Evolutionary conservation across 192 early-diverging fungal genomes (phyloP), one percentile per base, ranked within the genome.

Genomic region (Gonapodya sp.): DNA sequence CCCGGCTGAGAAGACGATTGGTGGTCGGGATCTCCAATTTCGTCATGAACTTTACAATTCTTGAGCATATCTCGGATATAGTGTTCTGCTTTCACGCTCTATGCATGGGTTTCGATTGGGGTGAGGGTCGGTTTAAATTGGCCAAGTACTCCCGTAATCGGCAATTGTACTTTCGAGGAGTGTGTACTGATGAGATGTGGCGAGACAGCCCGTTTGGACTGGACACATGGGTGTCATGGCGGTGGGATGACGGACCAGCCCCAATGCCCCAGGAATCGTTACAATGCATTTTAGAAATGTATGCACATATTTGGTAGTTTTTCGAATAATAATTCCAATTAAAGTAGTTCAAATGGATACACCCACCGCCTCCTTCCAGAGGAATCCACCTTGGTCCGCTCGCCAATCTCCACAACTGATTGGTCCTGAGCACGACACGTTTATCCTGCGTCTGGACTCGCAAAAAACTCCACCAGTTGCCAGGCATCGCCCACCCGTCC

Each of bases 1-100:
- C 46, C 46, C 46, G 46, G 46, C 46, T 64, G 46, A 64, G 46
- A 64, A 64, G 46, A 64, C 46, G 46, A 64, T 64, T 64, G 46
- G 46, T 64, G 8, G 46, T 64, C 8, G 46, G 46, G 46, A 64
- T 64, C 46, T 8, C 46, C 46, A 64, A 64, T 16, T 64, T 64
- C 46, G 24, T 64, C 46, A 64, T 64, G 46, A 64, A 64, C 46
- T 64, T 64, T 64, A 24, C 46, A 24, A 64, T 64, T 64, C 46
- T 24, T 64, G 46, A 64, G 46, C 46, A 64, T 64, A 64, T 64
- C 46, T 24, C 46, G 46, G 8, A 16, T 24, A 16, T 64, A 16
- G 46, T 64, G 46, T 64, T 16, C 46, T 64, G 24, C 24, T 64
- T 64, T 64, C 46, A 64, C 46, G 46, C 46, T 64, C 8, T 24